phyloP scores from a whole-genome alignment of 2,329 filamentous ascomycete species.

The Hymenoscyphus repandus region DNA sequence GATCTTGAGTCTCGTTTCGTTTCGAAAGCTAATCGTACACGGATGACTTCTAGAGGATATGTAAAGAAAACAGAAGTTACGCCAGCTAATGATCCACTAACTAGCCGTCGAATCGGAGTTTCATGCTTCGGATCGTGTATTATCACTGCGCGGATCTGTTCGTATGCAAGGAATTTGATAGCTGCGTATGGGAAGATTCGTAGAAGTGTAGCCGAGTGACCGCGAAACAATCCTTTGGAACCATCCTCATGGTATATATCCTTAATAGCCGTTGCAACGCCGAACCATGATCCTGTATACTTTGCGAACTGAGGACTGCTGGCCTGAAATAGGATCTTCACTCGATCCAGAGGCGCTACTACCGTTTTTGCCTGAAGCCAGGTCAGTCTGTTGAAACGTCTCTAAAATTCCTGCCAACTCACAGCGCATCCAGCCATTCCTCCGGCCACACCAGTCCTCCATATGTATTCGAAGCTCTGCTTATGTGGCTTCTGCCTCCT shows the following conservation, averaged over 20 bases:
- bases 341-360: slow-evolving; percentile 90
- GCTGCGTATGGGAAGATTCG: slow-evolving; percentile 96
- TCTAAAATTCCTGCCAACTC: slow-evolving; percentile 28
- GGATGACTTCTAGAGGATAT: slow-evolving; percentile 88
- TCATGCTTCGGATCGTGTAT: slow-evolving; percentile 71
- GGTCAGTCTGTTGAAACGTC: slow-evolving; percentile 8
- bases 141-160: slow-evolving; percentile 79
- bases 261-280: slow-evolving; percentile 73
- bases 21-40: slow-evolving; percentile 91
- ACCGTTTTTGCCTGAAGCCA: slow-evolving; percentile 77
- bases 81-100: slow-evolving; percentile 71
- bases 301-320: slow-evolving; percentile 91
- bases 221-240: slow-evolving; percentile 73
- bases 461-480: slow-evolving; percentile 75
- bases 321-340: slow-evolving; percentile 98
- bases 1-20: slow-evolving; percentile 70
- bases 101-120: slow-evolving; percentile 69
- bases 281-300: slow-evolving; percentile 85
- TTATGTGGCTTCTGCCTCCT: slow-evolving; percentile 49
- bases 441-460: slow-evolving; percentile 79
- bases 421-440: slow-evolving; percentile 90
- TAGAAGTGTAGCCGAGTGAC: slow-evolving; percentile 88
- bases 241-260: slow-evolving; percentile 79
- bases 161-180: slow-evolving; percentile 97
- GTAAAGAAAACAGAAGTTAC: slow-evolving; percentile 93